Evolutionary conservation across 2,329 filamentous ascomycete species (phyloP).

Genomic region (Graphiopsis chlorocephala): DNA sequence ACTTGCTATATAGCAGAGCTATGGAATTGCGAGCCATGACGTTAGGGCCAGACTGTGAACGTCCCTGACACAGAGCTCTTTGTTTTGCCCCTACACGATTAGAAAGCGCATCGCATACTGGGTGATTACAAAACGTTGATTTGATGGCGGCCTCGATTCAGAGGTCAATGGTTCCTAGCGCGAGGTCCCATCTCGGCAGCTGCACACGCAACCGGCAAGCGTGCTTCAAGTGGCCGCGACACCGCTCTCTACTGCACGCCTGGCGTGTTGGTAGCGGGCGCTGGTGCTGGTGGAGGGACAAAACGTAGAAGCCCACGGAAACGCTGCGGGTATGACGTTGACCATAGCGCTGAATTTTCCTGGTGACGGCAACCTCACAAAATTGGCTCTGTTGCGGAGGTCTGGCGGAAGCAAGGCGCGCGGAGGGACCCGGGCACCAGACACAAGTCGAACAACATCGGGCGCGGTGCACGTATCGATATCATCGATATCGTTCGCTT

Average conservation of each 20-base stretch:
- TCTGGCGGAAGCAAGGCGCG: not conserved
- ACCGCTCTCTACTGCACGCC: not conserved
- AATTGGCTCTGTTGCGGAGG: not conserved
- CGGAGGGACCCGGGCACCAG: not conserved
- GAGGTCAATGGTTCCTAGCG: slow-evolving; percentile 9
- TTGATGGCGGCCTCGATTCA: not conserved
- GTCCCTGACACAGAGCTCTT: not conserved
- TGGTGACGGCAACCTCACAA: not conserved
- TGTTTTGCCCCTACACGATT: not conserved
- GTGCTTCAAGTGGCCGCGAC: not conserved
- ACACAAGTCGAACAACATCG: not conserved
- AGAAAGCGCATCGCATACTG: slow-evolving; percentile 8
- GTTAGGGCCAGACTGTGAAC: slow-evolving; percentile 4
- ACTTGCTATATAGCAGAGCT: slow-evolving; percentile 7
- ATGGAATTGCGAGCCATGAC: slow-evolving; percentile 4
- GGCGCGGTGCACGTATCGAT: not conserved
- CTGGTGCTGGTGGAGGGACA: not conserved
- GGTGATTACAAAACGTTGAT: slow-evolving; percentile 14
- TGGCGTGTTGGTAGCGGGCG: not conserved
- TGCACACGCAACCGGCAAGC: not conserved
- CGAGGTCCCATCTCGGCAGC: slow-evolving; percentile 14
- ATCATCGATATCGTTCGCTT: too few species aligned
- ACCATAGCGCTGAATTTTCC: not conserved
- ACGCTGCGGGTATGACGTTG: slow-evolving; percentile 4
- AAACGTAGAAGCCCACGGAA: slow-evolving; percentile 4